Evolutionary conservation across 148 eudicot genomes (phyloP).

Genomic region (Arbutus unedo): DNA sequence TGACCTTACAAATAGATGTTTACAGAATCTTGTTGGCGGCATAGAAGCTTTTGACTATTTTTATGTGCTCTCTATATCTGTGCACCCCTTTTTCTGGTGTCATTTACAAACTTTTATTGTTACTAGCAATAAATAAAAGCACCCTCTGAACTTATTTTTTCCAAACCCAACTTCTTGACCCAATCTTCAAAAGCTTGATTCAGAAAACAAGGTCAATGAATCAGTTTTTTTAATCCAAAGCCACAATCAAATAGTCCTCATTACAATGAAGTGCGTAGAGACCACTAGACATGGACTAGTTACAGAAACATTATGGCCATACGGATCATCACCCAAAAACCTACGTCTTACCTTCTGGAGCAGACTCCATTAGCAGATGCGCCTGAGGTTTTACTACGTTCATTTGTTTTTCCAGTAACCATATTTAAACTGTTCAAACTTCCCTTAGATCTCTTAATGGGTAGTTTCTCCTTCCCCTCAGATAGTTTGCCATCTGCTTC

Average conservation of each 20-base stretch:
- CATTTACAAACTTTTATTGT: background rate
- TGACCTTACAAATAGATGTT: background rate
- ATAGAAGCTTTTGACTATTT: background rate
- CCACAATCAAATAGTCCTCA: background rate
- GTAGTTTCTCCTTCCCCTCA: constrained; percentile 88
- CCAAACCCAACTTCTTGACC: background rate
- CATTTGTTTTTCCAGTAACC: constrained; percentile 74
- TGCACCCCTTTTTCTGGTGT: background rate
- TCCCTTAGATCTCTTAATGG: constrained; percentile 90
- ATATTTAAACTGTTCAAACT: constrained; percentile 91
- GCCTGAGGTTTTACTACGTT: constrained; percentile 59
- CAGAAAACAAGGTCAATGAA: background rate
- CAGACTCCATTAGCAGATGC: constrained; percentile 63
- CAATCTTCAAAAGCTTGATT: background rate
- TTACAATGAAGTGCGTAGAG: background rate
- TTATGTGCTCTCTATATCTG: background rate
- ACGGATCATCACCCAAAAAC: background rate
- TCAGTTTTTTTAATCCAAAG: background rate
- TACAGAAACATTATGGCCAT: background rate
- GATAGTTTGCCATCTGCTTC: constrained; percentile 70
- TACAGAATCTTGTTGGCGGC: background rate
- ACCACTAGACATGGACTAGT: background rate
- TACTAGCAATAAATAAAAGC: background rate
- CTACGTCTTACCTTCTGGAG: constrained; percentile 65
- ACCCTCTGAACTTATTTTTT: background rate